These are phyloP conservation scores for Thermothielavioides terrestris DNA, from an alignment of 495 filamentous ascomycete species.

Conservation along the genomic window DNA sequence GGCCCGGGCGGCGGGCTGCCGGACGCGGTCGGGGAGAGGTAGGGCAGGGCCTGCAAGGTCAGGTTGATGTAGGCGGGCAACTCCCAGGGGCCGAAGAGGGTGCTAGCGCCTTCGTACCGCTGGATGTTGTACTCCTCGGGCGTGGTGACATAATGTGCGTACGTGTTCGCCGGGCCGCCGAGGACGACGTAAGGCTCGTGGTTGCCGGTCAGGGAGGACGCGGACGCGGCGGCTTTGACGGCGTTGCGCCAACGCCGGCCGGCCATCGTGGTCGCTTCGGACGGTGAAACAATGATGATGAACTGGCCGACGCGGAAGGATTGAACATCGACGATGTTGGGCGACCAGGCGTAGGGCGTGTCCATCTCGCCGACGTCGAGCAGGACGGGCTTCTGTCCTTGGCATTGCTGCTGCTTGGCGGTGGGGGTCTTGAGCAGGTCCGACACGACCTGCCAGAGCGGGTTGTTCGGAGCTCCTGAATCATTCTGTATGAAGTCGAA, in stretches of 20 bases:
- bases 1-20: constrained; percentile 50
- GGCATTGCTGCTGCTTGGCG: constrained; percentile 65
- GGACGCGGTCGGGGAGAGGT: constrained; percentile 48
- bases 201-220: constrained; percentile 17
- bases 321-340: constrained; percentile 91
- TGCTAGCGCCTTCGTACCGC: constrained; percentile 91
- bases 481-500: constrained; percentile 92
- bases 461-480: constrained; percentile 59
- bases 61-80: constrained; percentile 82
- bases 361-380: constrained; percentile 77
- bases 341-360: constrained; percentile 75
- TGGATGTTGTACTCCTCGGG: constrained; percentile 85
- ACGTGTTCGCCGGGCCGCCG: constrained; percentile 85
- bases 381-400: constrained; percentile 78
- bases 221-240: constrained; percentile 45
- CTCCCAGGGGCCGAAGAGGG: constrained; percentile 79
- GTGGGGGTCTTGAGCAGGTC: constrained; percentile 61
- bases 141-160: constrained; percentile 86
- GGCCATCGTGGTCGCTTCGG: constrained; percentile 91
- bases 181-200: constrained; percentile 52
- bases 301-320: constrained; percentile 84
- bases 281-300: constrained; percentile 74
- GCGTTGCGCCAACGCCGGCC: constrained; percentile 82
- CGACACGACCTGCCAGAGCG: constrained; percentile 75
- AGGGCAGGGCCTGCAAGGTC: constrained; percentile 60